Conservation (phyloP, 2,329 filamentous ascomycete genomes). For the Dendryphion nanum region DNA sequence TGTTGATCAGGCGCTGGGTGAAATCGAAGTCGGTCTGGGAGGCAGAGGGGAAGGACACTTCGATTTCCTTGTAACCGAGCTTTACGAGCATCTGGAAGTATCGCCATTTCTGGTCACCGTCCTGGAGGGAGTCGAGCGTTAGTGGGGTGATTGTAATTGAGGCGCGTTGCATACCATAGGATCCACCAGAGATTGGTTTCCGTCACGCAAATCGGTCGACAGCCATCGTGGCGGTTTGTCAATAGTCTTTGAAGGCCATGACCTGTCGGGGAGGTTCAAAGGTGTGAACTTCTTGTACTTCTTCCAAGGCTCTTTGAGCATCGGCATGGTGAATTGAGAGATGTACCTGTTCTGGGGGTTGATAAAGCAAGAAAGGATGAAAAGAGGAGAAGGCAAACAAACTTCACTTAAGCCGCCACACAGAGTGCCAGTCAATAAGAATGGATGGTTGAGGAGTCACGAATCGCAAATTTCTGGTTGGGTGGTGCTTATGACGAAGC, state of each 20-base stretch:
- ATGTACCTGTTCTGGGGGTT: background rate
- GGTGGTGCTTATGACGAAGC: background rate
- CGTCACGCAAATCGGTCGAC: slow-evolving; percentile 83
- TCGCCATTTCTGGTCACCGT: slow-evolving; percentile 88
- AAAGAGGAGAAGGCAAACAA: background rate
- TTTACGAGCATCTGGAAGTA: slow-evolving; percentile 95
- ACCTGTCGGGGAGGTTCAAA: slow-evolving; percentile 65
- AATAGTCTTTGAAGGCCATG: slow-evolving; percentile 82
- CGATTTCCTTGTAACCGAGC: slow-evolving; percentile 96
- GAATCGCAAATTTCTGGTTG: background rate
- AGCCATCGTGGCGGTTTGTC: slow-evolving; percentile 89
- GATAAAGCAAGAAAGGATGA: background rate
- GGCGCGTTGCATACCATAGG: slow-evolving; percentile 70
- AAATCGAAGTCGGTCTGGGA: slow-evolving; percentile 97
- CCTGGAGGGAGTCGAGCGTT: slow-evolving; percentile 50
- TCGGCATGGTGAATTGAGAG: slow-evolving; percentile 31
- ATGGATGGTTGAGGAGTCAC: slow-evolving; percentile 1
- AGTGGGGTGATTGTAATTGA: background rate
- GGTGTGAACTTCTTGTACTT: slow-evolving; percentile 74
- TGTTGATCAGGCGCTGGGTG: slow-evolving; percentile 80
- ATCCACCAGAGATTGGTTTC: slow-evolving; percentile 89
- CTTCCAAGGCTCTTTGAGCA: slow-evolving; percentile 71
- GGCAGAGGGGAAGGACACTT: slow-evolving; percentile 91
- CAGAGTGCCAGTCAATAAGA: background rate
- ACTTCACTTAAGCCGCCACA: background rate